Evolutionary conservation across 305 asterid genomes (phyloP), one percentile per base, ranked within the genome.

Genomic region (Solanum hybrid): DNA sequence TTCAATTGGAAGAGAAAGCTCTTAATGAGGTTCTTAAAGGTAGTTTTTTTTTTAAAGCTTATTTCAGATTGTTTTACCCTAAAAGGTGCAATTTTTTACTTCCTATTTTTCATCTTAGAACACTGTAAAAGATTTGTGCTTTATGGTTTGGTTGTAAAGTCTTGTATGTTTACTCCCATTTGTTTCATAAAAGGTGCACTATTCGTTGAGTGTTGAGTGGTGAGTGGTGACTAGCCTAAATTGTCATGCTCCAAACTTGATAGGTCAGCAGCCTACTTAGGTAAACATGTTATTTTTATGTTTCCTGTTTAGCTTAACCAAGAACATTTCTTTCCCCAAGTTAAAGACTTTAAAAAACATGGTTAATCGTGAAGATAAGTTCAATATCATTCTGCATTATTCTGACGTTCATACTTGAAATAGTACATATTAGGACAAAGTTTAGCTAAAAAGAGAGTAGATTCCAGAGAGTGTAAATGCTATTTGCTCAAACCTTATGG

Each of bases 21-120:
- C 94, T 96, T 80, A 80, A 88, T 34, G 93, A 90, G 51, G 92
- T 90, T 89, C 93, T 97, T 71, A 93, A 95, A 93, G 99, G 99
- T 94, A 56, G 15, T 85, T 27, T 64, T 8, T 17, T 37, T 42
- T 79, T 85, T 89, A 27, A 7, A 4, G 26, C 0, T 60, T 19
- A 60, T 60, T 60, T 7, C 5, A 60, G 12, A n/a, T 84, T 32
- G 8, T 81, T 66, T 5, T 37, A n/a, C 29, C 4, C 31, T 10
- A n/a, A 66, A 66, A 66, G 31, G 14, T 27, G 86, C 7, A 40
- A 77, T 10, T 19, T 77, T 77, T 9, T 76, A 31, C 81, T 76
- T 76, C 24, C 22, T 12, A 36, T 36, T n/a, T 27, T 82, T 82
- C 2, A 12, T 78, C 19, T 84, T 35, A 75, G 13, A 29, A 75